Percentiles rank a stretch among this genome's conserved stretches.
Evolutionary conservation across 495 filamentous ascomycete species (phyloP).

Genomic region (Platismatia glauca): DNA sequence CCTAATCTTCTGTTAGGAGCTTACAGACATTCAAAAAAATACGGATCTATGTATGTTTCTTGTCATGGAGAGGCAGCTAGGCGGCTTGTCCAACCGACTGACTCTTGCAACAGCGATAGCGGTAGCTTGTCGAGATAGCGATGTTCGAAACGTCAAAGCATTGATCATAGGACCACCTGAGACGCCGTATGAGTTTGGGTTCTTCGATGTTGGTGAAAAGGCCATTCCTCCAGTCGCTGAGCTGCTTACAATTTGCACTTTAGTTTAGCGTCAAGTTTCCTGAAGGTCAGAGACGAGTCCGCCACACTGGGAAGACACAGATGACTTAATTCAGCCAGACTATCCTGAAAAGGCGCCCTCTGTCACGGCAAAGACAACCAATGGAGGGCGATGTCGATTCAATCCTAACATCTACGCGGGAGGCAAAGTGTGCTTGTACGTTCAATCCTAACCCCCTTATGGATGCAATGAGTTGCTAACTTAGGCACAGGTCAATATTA

Average conservation of each 20-base stretch:
- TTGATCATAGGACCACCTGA: slow-evolving; percentile 89
- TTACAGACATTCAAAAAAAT: slow-evolving; percentile 66
- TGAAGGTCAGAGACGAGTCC: slow-evolving; percentile 20
- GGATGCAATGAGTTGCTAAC: neutral
- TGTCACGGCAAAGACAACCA: slow-evolving; percentile 75
- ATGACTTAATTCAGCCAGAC: slow-evolving; percentile 41
- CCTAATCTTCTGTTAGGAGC: slow-evolving; percentile 48
- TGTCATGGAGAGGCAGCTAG: neutral
- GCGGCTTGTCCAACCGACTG: neutral
- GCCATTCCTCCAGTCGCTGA: neutral
- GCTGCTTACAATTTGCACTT: slow-evolving; percentile 3
- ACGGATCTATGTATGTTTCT: slow-evolving; percentile 64
- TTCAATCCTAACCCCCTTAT: slow-evolving; percentile 1
- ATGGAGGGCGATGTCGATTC: slow-evolving; percentile 77
- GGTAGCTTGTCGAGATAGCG: slow-evolving; percentile 73
- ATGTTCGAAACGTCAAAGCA: slow-evolving; percentile 81
- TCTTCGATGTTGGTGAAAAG: slow-evolving; percentile 64
- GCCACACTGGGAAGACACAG: slow-evolving; percentile 12
- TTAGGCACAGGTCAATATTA: slow-evolving; percentile 63
- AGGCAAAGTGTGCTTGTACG: slow-evolving; percentile 87
- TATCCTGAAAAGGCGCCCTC: slow-evolving; percentile 77
- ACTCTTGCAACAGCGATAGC: slow-evolving; percentile 55
- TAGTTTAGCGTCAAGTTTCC: slow-evolving; percentile 36
- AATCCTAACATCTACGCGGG: slow-evolving; percentile 93
- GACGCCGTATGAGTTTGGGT: slow-evolving; percentile 93